A percentile compares a stretch with the other conserved stretches of the same genome.
Conservation (phyloP, 2,329 filamentous ascomycete genomes). For the Trichoderma arundinaceum region DNA sequence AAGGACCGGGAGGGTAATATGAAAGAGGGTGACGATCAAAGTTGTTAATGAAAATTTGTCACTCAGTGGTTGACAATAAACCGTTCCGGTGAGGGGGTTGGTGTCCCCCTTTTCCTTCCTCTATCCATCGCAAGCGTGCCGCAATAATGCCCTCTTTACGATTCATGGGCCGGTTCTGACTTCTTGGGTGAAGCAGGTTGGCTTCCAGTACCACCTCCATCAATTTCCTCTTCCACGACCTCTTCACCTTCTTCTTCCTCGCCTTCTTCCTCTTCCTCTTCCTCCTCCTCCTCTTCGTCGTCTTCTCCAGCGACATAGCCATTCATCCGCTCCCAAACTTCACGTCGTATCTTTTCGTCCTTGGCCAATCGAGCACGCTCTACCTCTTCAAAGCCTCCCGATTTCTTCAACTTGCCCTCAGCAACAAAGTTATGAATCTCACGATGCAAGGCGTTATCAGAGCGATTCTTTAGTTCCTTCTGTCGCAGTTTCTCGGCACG, state of each 20-base stretch:
- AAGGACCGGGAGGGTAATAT: neutral
- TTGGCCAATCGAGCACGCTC: constrained; percentile 83
- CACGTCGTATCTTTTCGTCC: constrained; percentile 83
- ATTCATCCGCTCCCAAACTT: constrained; percentile 74
- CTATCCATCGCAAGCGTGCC: neutral
- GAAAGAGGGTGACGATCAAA: neutral
- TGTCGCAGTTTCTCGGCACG: constrained; percentile 91
- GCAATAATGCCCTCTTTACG: neutral
- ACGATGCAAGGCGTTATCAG: constrained; percentile 77
- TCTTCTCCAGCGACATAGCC: constrained; percentile 56
- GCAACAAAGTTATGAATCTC: constrained; percentile 86
- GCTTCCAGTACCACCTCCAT: constrained; percentile 31
- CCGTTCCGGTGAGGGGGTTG: neutral
- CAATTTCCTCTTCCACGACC: constrained; percentile 31
- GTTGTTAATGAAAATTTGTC: neutral
- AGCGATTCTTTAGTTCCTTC: constrained; percentile 81
- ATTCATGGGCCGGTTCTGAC: constrained; percentile 9
- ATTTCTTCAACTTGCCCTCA: constrained; percentile 93
- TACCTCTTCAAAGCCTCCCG: constrained; percentile 90
- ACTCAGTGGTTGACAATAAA: constrained; percentile 1
- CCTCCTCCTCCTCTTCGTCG: constrained; percentile 48
- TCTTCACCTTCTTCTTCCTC: constrained; percentile 35
- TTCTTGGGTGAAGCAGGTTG: constrained; percentile 28
- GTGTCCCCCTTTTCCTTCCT: neutral
- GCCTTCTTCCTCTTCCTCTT: constrained; percentile 36